Percentiles rank a stretch among this genome's conserved stretches.
Conservation (phyloP, 1,139 yeast species). For the Ogataea hybrid region DNA sequence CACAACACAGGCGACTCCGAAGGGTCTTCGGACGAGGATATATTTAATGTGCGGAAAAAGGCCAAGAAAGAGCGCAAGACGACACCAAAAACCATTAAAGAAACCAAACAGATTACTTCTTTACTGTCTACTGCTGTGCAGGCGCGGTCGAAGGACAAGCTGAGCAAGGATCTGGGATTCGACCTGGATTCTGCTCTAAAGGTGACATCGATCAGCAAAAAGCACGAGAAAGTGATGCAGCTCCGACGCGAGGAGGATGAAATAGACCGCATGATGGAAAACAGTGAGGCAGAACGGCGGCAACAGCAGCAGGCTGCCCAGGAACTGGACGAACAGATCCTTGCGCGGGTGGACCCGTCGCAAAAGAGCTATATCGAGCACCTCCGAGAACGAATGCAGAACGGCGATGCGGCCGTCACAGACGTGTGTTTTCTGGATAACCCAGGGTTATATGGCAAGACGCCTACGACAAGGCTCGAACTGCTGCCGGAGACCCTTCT, state of each 20-base stretch:
- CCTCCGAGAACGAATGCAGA: slow-evolving; percentile 9
- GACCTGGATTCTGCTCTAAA: slow-evolving; percentile 17
- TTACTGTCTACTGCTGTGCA: slow-evolving; percentile 7
- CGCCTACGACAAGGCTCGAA: background rate
- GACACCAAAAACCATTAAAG: background rate
- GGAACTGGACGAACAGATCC: slow-evolving; percentile 5
- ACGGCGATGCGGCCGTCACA: slow-evolving; percentile 9
- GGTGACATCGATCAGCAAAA: slow-evolving; percentile 6
- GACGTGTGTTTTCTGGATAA: slow-evolving; percentile 16
- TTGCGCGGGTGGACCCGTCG: slow-evolving; percentile 6
- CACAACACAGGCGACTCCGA: background rate
- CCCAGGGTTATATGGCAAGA: slow-evolving; percentile 4
- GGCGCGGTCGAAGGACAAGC: slow-evolving; percentile 8
- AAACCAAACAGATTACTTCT: slow-evolving; percentile 5
- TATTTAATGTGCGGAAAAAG: slow-evolving; percentile 5
- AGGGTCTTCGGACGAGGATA: slow-evolving; percentile 15
- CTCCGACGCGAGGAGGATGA: slow-evolving; percentile 16
- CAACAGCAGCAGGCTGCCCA: slow-evolving; percentile 9
- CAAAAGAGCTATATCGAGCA: slow-evolving; percentile 11
- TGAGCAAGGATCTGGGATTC: slow-evolving; percentile 20
- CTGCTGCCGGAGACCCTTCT: slow-evolving; percentile 1
- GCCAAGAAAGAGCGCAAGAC: slow-evolving; percentile 4
- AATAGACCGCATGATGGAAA: slow-evolving; percentile 13
- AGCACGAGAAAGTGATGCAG: slow-evolving; percentile 14
- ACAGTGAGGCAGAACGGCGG: slow-evolving; percentile 10